Conservation (phyloP, 345 rosid genomes). For the Schrenkiella parvula region DNA sequence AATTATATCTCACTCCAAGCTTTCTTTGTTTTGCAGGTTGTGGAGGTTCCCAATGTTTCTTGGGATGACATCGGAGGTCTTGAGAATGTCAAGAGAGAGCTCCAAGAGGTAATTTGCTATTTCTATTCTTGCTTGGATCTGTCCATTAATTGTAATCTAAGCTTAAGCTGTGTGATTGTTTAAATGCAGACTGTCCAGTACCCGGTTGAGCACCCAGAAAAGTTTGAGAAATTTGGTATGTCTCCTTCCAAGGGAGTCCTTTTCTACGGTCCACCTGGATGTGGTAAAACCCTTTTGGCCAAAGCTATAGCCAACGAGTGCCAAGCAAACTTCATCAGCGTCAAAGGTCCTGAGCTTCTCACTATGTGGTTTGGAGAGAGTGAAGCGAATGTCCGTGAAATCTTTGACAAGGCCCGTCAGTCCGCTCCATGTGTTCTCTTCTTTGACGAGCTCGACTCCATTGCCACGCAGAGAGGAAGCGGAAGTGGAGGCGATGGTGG, state of each 20-base stretch:
- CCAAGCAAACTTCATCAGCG: slow-evolving; percentile 94
- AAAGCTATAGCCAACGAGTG: slow-evolving; percentile 98
- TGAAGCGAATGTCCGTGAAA: slow-evolving; percentile 96
- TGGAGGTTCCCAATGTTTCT: slow-evolving; percentile 86
- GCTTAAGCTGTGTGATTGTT: not conserved
- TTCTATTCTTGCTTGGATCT: not conserved
- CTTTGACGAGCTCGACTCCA: slow-evolving; percentile 97
- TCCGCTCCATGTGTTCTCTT: slow-evolving; percentile 97
- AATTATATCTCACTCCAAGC: not conserved
- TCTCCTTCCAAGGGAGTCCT: slow-evolving; percentile 97
- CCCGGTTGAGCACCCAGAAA: slow-evolving; percentile 99
- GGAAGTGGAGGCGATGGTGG: slow-evolving; percentile 78
- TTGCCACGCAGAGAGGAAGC: slow-evolving; percentile 99
- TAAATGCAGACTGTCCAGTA: slow-evolving; percentile 87
- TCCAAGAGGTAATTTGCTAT: slow-evolving; percentile 66
- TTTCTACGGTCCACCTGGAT: slow-evolving; percentile 97
- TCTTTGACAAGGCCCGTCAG: slow-evolving; percentile 95
- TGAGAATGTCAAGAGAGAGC: slow-evolving; percentile 92
- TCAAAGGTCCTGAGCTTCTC: slow-evolving; percentile 96
- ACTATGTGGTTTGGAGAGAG: slow-evolving; percentile 99
- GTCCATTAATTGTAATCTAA: not conserved
- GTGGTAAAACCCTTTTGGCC: slow-evolving; percentile 95
- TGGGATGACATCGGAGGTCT: slow-evolving; percentile 98
- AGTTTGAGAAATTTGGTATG: slow-evolving; percentile 97
- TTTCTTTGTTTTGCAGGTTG: slow-evolving; percentile 51